Conservation (phyloP, 164 flowering plant genomes). For the Echeveria elegans region DNA sequence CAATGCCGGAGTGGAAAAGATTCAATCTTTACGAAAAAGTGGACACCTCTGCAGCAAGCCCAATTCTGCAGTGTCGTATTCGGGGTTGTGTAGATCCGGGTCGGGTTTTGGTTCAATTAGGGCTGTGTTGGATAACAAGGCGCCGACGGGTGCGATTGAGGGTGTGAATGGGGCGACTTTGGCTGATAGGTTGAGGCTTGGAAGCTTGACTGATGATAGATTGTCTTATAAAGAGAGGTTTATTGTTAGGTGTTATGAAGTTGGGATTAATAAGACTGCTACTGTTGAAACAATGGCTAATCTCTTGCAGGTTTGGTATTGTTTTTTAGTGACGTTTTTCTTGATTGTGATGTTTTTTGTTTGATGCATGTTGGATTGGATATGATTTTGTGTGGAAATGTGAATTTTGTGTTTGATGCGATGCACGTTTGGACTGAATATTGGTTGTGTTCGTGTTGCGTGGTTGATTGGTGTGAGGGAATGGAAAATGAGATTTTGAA, state of each 20-base stretch:
- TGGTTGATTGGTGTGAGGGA: too few relatives aligned
- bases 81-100: background rate
- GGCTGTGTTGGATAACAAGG: constrained; percentile 17
- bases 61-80: background rate
- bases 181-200: constrained; percentile 69
- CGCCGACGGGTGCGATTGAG: constrained; percentile 9
- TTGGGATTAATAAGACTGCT: constrained; percentile 89
- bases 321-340: background rate
- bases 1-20: background rate
- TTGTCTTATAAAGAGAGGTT: constrained; percentile 80
- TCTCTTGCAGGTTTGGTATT: constrained; percentile 65
- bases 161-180: constrained; percentile 17
- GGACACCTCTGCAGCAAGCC: background rate
- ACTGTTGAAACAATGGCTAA: constrained; percentile 95
- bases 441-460: too few relatives aligned
- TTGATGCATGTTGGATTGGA: background rate
- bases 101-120: constrained; percentile 7
- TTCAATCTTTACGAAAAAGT: background rate
- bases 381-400: constrained; percentile 1
- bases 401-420: too few relatives aligned
- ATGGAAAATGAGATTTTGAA: background rate
- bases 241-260: constrained; percentile 82
- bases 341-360: background rate
- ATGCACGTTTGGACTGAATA: too few relatives aligned
- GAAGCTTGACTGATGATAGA: constrained; percentile 69